A percentile compares a stretch with the other conserved stretches of the same genome.
Evolutionary conservation across 768 basidiomycete species (phyloP).

Genomic region (Amylocystis lapponica): DNA sequence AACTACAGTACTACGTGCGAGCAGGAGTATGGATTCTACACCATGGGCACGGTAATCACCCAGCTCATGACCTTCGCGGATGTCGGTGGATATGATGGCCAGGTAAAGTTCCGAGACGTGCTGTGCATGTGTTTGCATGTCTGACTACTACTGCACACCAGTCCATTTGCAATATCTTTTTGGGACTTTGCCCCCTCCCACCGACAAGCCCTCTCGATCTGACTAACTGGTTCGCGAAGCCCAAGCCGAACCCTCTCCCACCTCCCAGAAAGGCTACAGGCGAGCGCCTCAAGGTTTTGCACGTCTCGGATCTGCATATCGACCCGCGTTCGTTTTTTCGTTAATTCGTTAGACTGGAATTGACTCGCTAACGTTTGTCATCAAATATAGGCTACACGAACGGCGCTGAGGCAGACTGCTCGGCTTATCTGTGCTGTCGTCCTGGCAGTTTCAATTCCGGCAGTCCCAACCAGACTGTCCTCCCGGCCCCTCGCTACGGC

Average conservation of each 20-base stretch:
- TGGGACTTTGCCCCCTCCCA: conserved; percentile 49
- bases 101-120: conserved; percentile 36
- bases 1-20: conserved; percentile 43
- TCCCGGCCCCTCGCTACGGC: conserved; percentile 66
- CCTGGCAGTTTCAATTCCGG: conserved; percentile 40
- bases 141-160: conserved; percentile 15
- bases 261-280: conserved; percentile 53
- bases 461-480: conserved; percentile 45
- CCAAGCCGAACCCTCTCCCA: conserved; percentile 68
- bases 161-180: conserved; percentile 58
- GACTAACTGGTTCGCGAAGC: conserved; percentile 68
- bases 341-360: conserved; percentile 1
- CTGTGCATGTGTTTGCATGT: not conserved
- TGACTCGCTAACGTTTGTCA: too few species aligned
- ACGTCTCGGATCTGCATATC: conserved; percentile 73
- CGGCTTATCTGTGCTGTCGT: conserved; percentile 61
- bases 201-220: conserved; percentile 56
- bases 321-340: conserved; percentile 60
- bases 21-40: conserved; percentile 39
- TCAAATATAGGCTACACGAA: conserved; percentile 57
- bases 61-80: conserved; percentile 71
- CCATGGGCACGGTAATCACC: conserved; percentile 55
- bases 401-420: conserved; percentile 69
- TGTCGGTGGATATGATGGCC: conserved; percentile 67
- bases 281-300: conserved; percentile 63